These are phyloP conservation scores for Kandelia obovata DNA, from an alignment of 345 rosid genomes.

Conservation along the genomic window DNA sequence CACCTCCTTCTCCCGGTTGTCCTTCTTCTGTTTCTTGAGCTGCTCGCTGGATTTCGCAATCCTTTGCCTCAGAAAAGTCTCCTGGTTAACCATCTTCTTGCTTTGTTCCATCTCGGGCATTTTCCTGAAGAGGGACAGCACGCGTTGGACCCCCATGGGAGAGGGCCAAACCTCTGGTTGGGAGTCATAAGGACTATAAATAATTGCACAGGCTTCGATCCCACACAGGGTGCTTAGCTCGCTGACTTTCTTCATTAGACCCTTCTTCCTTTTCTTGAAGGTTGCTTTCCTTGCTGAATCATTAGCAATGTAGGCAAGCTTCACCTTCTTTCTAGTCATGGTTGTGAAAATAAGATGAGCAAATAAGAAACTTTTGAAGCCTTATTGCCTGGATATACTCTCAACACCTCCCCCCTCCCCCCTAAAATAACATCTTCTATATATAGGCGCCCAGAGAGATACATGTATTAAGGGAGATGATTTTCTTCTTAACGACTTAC, in stretches of 20 bases:
- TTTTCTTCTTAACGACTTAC: neutral
- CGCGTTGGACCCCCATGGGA: slow-evolving; percentile 2
- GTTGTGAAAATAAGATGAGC: neutral
- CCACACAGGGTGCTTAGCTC: slow-evolving; percentile 23
- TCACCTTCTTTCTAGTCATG: slow-evolving; percentile 21
- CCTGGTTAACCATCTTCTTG: slow-evolving; percentile 15
- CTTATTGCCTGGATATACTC: neutral
- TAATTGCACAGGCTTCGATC: slow-evolving; percentile 19
- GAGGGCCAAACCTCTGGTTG: slow-evolving; percentile 25
- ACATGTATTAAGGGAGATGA: neutral
- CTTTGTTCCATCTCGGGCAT: slow-evolving; percentile 16
- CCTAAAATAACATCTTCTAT: neutral
- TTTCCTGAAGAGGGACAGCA: slow-evolving; percentile 5
- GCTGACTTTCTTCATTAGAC: slow-evolving; percentile 20
- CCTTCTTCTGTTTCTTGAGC: slow-evolving; percentile 13
- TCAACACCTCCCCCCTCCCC: too few relatives aligned
- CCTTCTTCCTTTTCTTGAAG: slow-evolving; percentile 23
- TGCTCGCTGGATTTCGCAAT: slow-evolving; percentile 7
- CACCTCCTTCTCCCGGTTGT: slow-evolving; percentile 15
- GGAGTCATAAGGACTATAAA: slow-evolving; percentile 7
- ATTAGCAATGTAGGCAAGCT: slow-evolving; percentile 17
- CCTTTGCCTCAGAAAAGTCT: slow-evolving; percentile 6
- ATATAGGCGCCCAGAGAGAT: neutral
- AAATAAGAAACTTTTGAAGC: neutral
- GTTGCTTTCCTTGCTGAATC: slow-evolving; percentile 23